Conservation (phyloP, 2,329 filamentous ascomycete genomes). For the Colletotrichum endophyticum region DNA sequence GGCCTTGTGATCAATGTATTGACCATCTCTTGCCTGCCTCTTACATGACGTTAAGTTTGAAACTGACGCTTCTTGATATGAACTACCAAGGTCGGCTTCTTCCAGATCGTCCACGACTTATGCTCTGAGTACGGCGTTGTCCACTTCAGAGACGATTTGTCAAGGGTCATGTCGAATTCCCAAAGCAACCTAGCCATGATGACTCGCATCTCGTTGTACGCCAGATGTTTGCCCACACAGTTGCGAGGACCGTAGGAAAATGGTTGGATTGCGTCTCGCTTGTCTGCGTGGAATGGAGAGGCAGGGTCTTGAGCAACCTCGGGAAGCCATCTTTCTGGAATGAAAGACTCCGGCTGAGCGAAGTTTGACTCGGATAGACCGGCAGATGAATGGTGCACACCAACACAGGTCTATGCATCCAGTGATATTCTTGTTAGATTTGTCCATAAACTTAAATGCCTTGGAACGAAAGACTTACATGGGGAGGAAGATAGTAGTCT, state of each 20-base stretch:
- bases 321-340: conserved; percentile 44
- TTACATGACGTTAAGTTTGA: neutral
- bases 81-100: conserved; percentile 22
- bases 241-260: conserved; percentile 9
- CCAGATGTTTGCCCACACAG: conserved; percentile 33
- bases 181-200: conserved; percentile 52
- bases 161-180: conserved; percentile 51
- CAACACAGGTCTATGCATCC: conserved; percentile 30
- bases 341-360: conserved; percentile 45
- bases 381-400: conserved; percentile 38
- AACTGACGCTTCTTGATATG: neutral
- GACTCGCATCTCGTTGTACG: conserved; percentile 54
- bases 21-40: neutral
- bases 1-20: neutral
- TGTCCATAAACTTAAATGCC: neutral
- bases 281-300: neutral
- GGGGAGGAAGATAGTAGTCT: neutral
- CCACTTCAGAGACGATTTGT: conserved; percentile 38
- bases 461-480: neutral
- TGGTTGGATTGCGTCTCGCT: conserved; percentile 1
- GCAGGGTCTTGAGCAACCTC: conserved; percentile 11
- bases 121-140: conserved; percentile 32
- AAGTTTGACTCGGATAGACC: conserved; percentile 35
- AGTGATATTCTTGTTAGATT: neutral
- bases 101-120: conserved; percentile 42